Evolutionary conservation across 1,139 yeast genomes (phyloP).

Genomic region (Blastobotrys elegans): DNA sequence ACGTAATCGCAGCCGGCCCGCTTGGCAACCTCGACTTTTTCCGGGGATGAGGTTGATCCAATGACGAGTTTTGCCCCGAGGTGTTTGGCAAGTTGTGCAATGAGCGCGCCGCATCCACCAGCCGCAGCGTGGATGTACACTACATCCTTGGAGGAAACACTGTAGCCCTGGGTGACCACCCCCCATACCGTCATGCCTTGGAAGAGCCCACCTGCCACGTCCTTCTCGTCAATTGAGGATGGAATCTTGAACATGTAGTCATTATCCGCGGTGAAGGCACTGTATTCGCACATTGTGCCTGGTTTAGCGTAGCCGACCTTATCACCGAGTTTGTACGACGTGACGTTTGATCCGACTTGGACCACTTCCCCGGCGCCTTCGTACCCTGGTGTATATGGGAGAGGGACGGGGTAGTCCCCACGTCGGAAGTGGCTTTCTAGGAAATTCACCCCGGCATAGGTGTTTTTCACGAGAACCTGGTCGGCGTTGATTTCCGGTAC

Average conservation of each 20-base stretch:
- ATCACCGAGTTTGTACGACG: slow-evolving; percentile 61
- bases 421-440: slow-evolving; percentile 77
- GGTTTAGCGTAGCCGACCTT: slow-evolving; percentile 52
- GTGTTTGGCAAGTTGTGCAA: slow-evolving; percentile 56
- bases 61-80: slow-evolving; percentile 78
- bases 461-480: slow-evolving; percentile 66
- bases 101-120: slow-evolving; percentile 79
- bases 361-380: slow-evolving; percentile 79
- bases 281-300: slow-evolving; percentile 66
- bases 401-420: slow-evolving; percentile 58
- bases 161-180: slow-evolving; percentile 59
- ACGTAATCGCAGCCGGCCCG: slow-evolving; percentile 69
- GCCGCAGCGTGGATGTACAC: slow-evolving; percentile 88
- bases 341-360: slow-evolving; percentile 58
- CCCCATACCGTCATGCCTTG: slow-evolving; percentile 81
- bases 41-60: slow-evolving; percentile 76
- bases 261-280: slow-evolving; percentile 35
- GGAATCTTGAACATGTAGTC: slow-evolving; percentile 45
- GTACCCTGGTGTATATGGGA: slow-evolving; percentile 70
- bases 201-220: slow-evolving; percentile 55
- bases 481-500: slow-evolving; percentile 52
- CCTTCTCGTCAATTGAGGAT: slow-evolving; percentile 42
- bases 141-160: slow-evolving; percentile 61
- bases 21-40: slow-evolving; percentile 47
- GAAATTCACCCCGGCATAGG: slow-evolving; percentile 73